Percentiles rank a stretch among this genome's conserved stretches.
Evolutionary conservation across 805 yeast species (phyloP).

Genomic region (Starmerella bombi): DNA sequence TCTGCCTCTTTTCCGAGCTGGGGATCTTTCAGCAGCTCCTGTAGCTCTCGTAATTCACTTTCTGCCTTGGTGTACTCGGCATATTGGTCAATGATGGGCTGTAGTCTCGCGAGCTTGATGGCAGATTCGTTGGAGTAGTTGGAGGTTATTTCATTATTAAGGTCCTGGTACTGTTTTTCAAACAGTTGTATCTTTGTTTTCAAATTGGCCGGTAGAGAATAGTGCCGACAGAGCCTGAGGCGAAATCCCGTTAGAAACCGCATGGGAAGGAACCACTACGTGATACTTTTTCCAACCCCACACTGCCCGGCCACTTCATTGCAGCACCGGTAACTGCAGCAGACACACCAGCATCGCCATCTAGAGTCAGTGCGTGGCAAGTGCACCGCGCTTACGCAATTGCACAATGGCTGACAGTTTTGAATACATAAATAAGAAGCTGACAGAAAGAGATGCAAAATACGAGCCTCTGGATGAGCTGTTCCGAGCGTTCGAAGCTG

Average conservation of each 20-base stretch:
- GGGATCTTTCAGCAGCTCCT: conserved; percentile 36
- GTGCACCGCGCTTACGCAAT: no score
- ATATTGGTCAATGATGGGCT: conserved; percentile 34
- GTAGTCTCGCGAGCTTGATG: conserved; percentile 36
- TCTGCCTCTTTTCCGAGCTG: conserved; percentile 46
- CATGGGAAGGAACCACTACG: not conserved
- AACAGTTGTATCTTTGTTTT: conserved; percentile 36
- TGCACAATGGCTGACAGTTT: no score
- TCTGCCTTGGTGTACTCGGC: conserved; percentile 29
- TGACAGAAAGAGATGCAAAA: not conserved
- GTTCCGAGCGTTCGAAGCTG: not conserved
- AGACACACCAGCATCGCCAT: no score
- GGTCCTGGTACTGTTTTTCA: conserved; percentile 30
- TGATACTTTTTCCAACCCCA: no score
- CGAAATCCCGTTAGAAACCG: not conserved
- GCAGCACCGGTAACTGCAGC: no score
- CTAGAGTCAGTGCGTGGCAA: no score
- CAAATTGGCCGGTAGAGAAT: conserved; percentile 38
- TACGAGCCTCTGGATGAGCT: not conserved
- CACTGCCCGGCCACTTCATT: no score
- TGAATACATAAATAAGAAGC: not conserved
- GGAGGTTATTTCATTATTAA: conserved; percentile 33
- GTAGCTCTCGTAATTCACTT: conserved; percentile 31
- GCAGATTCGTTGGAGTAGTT: conserved; percentile 34
- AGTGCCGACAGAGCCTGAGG: no score